A percentile compares a stretch with the other conserved stretches of the same genome.
Evolutionary conservation across 495 filamentous ascomycete genomes (phyloP).

Genomic region (Penicillium flavigenum): DNA sequence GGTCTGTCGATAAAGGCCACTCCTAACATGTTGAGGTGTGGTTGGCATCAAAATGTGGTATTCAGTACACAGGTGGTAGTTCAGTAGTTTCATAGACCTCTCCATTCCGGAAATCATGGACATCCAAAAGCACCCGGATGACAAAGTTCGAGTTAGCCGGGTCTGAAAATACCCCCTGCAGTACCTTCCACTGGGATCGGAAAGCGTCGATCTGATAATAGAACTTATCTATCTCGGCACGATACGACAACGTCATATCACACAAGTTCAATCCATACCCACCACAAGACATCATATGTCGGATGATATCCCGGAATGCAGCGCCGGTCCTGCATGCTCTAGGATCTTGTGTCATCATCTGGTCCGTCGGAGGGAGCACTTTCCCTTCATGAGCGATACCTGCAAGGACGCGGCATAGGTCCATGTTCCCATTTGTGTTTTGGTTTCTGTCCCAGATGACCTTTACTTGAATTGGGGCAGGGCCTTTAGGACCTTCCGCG

Average conservation of each 20-base stretch:
- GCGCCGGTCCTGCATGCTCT: not conserved
- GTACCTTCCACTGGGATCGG: conserved; percentile 4
- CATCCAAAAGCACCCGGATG: not conserved
- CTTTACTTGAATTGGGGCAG: not conserved
- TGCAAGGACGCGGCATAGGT: not conserved
- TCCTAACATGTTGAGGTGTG: not conserved
- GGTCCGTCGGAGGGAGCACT: not conserved
- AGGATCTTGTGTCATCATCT: not conserved
- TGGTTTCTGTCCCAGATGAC: not conserved
- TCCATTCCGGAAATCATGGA: not conserved
- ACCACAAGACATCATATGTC: not conserved
- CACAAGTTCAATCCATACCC: not conserved
- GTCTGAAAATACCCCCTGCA: not conserved
- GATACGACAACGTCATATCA: not conserved
- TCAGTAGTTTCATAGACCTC: not conserved
- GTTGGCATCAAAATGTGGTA: not conserved
- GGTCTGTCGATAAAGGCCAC: not conserved
- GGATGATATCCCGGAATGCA: not conserved
- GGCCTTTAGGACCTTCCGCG: not conserved
- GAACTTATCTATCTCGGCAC: not conserved
- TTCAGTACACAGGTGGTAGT: not conserved
- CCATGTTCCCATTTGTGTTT: not conserved
- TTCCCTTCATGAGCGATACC: not conserved
- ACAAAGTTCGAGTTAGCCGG: not conserved
- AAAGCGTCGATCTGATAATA: not conserved